Evolutionary conservation across 768 basidiomycete genomes (phyloP).

Genomic region (Symmetrospora coprosmae): DNA sequence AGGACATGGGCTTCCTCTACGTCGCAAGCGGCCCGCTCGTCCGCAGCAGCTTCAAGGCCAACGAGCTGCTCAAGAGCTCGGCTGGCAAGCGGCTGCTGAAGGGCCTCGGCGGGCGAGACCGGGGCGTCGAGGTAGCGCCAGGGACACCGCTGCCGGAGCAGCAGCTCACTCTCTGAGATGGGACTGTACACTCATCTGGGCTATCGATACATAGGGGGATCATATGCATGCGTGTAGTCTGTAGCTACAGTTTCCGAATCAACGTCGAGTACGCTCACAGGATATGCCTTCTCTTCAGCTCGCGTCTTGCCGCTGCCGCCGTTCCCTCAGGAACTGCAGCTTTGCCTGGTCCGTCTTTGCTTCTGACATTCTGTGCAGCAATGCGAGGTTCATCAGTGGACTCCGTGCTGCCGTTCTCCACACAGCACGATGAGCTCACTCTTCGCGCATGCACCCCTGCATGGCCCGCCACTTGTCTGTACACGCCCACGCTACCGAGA

Average conservation of each 20-base stretch:
- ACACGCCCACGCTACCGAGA: conserved; percentile 78
- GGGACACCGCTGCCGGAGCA: background rate
- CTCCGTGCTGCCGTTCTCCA: too few relatives aligned
- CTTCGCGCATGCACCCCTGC: conserved; percentile 65
- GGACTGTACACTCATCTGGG: background rate
- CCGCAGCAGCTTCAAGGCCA: conserved; percentile 88
- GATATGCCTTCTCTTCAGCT: background rate
- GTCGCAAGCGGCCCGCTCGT: conserved; percentile 94
- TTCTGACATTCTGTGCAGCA: conserved; percentile 7
- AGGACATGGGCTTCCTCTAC: conserved; percentile 88
- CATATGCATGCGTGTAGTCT: background rate
- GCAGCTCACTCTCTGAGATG: background rate
- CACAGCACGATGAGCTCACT: conserved; percentile 45
- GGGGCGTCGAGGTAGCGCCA: background rate
- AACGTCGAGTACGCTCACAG: background rate
- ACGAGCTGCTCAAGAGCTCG: conserved; percentile 33
- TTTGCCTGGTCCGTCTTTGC: conserved; percentile 1
- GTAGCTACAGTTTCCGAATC: background rate
- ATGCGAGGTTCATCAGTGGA: too few relatives aligned
- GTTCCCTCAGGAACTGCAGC: conserved; percentile 1
- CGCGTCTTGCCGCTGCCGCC: background rate
- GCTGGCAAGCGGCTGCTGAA: conserved; percentile 20
- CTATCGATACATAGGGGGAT: background rate
- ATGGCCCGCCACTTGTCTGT: conserved; percentile 52
- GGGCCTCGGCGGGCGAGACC: conserved; percentile 14